Base-by-base conservation (phyloP, 495 filamentous ascomycete species). In the Podospora pseudocomata region DNA sequence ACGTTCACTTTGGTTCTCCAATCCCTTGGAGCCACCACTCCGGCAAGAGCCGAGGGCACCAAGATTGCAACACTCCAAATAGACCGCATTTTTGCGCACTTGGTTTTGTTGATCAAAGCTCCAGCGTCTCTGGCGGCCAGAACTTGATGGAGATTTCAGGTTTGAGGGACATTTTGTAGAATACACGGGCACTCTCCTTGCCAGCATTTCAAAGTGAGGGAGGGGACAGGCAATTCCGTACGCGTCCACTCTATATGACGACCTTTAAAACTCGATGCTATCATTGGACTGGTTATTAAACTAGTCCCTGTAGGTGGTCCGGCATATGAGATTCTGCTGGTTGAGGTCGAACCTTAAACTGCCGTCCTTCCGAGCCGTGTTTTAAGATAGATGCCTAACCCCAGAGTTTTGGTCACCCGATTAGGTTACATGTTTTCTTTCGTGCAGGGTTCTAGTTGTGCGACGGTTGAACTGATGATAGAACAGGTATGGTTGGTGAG, bases 1-100 rank as follows among this genome's bases (percentile, higher is more conserved):
- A 78, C 70, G 30, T 75, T 68, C 61, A 78, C 73, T 68, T 77
- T 79, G 27, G 77, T 68, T 66, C 49, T 63, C 68, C 70, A 80
- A 60, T 68, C 72, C 34, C 55, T 19, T n/a, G n/a, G n/a, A 15
- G 66, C 73, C 67, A 32, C 65, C n/a, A 66, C 75, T 67, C 75
- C 78, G 63, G 67, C 66, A 34, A 81, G 73, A 72, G 79, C 70
- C 60, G 74, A 68, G 67, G 78, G 73, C n/a, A 58, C 3, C 71
- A 81, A 63, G 61, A 80, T 63, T 34, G 19, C 64, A 77, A 65
- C 58, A 70, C 73, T 70, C 71, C 70, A 72, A 61, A 72, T 71
- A 39, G 75, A 70, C 73, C 71, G 67, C 79, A 79, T 80, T 59
- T 6, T 68, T 76, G 70, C 13, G 13, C 6, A 58, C 4, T 32